A percentile compares a stretch with the other conserved stretches of the same genome.
Evolutionary conservation across 2,329 filamentous ascomycete genomes (phyloP).

Genomic region (Hypoxylon sp.): DNA sequence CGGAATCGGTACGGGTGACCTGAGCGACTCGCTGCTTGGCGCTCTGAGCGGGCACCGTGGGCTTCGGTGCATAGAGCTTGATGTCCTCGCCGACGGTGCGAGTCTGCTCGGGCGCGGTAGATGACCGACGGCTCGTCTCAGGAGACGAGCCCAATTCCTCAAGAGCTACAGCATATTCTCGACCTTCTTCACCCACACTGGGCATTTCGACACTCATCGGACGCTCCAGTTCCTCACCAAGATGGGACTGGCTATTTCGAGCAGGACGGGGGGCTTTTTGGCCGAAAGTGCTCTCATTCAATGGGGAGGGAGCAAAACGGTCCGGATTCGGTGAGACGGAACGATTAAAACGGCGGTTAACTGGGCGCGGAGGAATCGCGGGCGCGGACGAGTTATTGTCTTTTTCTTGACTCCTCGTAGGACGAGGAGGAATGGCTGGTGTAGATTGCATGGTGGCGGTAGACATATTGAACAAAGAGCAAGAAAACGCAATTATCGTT

Average conservation of each 20-base stretch:
- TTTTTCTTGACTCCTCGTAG: constrained; percentile 65
- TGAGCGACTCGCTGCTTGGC: constrained; percentile 86
- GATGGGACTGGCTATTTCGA: constrained; percentile 57
- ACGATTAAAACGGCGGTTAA: constrained; percentile 77
- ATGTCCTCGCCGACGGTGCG: constrained; percentile 84
- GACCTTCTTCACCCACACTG: constrained; percentile 89
- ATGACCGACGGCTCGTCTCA: constrained; percentile 54
- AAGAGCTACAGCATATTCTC: constrained; percentile 79
- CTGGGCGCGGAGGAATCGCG: constrained; percentile 83
- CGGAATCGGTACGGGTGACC: constrained; percentile 93
- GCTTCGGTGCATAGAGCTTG: constrained; percentile 89
- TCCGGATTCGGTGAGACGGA: constrained; percentile 83
- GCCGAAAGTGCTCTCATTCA: constrained; percentile 78
- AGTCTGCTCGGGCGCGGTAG: constrained; percentile 76
- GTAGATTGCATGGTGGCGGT: constrained; percentile 64
- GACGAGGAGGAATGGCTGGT: constrained; percentile 71
- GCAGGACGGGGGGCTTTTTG: constrained; percentile 58
- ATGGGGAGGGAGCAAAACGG: constrained; percentile 86
- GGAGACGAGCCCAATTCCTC: constrained; percentile 64
- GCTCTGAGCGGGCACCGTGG: constrained; percentile 83
- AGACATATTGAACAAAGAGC: constrained; percentile 61
- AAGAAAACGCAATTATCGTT: constrained; percentile 35
- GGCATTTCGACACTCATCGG: constrained; percentile 86
- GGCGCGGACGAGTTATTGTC: constrained; percentile 65
- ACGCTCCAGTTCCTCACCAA: constrained; percentile 67